Base-by-base conservation (phyloP, 202 grass and related monocot species). In the Carex sylvatica region DNA sequence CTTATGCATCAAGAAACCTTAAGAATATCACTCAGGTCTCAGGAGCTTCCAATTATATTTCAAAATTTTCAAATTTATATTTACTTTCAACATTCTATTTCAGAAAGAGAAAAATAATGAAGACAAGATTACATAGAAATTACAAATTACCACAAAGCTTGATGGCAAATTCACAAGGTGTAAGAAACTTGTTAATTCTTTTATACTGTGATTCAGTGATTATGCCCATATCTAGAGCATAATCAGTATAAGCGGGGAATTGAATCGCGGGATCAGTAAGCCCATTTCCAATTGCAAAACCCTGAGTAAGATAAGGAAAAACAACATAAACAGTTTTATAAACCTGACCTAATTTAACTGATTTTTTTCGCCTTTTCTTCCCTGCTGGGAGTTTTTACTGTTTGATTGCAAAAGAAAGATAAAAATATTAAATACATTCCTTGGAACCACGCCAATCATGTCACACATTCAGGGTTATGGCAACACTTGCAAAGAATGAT, bases 271-370 rank as follows among this genome's bases (percentile, higher is more conserved):
- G 94, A 84, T 97, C 88, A 65, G 94, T 94, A 81, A 97, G 83
- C 15, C 95, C 95, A 13, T 97, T 94, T 24, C 90, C 95, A 78
- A 94, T 94, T 4, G 95, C 95, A 78, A 97, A 97, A 70, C 95
- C 95, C 95, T 97, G 87, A 89, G 63, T 66, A 85, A 65, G 20
- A 53, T 61, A 56, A 54, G 13, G n/a, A 46, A 26, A 49, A 72
- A 26, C 38, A 72, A 36, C 64, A 15, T 35, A 66, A 52, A 65
- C 3, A 19, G 1, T 36, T 9, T 56, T 35, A 58, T 56, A 76
- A 56, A 58, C 56, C 15, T 77, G 53, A 19, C 51, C 28, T 36
- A 55, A 58, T 58, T 77, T 36, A 77, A 36, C 52, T 19, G 7
- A 33, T 52, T n/a, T 77, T 54, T 8, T 55, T 74, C 0, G 1